Evolutionary conservation across 2,329 filamentous ascomycete genomes (phyloP).

Genomic region (Hypoxylon sp.): DNA sequence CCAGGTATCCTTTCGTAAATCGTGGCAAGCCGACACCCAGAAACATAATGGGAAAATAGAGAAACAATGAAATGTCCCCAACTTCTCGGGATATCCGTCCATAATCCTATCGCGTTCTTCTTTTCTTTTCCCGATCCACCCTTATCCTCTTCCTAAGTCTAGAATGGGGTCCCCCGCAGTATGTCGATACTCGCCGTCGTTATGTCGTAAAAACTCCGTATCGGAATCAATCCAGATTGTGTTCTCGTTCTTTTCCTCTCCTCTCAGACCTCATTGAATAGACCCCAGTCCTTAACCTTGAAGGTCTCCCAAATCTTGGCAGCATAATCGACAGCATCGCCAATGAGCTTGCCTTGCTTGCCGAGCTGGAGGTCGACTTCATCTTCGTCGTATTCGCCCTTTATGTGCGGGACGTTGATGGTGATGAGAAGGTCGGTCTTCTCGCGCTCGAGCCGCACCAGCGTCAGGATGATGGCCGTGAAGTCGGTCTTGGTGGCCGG

Average conservation of each 20-base stretch:
- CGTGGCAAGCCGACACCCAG: conserved; percentile 13
- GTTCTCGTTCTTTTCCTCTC: background rate
- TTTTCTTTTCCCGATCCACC: conserved; percentile 2
- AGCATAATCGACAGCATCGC: conserved; percentile 77
- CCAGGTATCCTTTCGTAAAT: conserved; percentile 29
- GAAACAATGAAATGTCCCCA: conserved; percentile 18
- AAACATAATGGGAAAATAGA: conserved; percentile 14
- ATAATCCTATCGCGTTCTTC: background rate
- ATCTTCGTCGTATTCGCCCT: conserved; percentile 79
- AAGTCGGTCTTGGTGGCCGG: conserved; percentile 68
- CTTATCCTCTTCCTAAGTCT: background rate
- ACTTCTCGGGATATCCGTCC: conserved; percentile 1
- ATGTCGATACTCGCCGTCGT: background rate
- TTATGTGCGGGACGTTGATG: conserved; percentile 88
- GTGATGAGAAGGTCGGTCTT: conserved; percentile 87
- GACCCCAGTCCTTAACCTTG: conserved; percentile 82
- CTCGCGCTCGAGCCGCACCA: conserved; percentile 82
- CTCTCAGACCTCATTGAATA: conserved; percentile 70
- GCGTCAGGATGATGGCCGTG: conserved; percentile 81
- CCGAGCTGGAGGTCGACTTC: conserved; percentile 78
- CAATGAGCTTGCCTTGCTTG: conserved; percentile 77
- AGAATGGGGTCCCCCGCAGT: background rate
- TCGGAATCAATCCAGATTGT: background rate
- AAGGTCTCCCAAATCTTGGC: conserved; percentile 79
- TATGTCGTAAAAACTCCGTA: background rate